Conservation (phyloP, 108 stramenopile genomes). For the Epipyxis sp. region DNA sequence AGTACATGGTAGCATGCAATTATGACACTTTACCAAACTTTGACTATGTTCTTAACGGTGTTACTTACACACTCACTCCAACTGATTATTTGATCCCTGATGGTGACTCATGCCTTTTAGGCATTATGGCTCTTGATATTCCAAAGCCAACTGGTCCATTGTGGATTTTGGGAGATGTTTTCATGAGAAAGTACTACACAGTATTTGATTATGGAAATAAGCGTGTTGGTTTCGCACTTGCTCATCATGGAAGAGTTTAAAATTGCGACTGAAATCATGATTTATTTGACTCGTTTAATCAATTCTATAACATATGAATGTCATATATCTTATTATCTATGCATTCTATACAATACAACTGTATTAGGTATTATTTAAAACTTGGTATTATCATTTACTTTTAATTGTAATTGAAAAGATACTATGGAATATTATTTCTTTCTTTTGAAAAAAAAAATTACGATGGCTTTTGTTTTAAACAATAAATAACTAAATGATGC, state of each 20-base stretch:
- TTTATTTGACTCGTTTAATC: too few relatives aligned
- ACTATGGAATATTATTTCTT: neutral
- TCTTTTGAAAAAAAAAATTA: neutral
- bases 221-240: conserved; percentile 77
- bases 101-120: conserved; percentile 77
- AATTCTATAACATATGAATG: too few relatives aligned
- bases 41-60: conserved; percentile 57
- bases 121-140: conserved; percentile 79
- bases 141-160: conserved; percentile 41
- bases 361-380: neutral
- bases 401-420: neutral
- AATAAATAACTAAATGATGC: neutral
- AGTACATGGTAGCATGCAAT: conserved; percentile 80
- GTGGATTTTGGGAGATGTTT: conserved; percentile 95
- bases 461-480: neutral
- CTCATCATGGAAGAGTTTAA: neutral
- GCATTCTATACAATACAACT: too few relatives aligned
- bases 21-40: conserved; percentile 37
- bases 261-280: too few relatives aligned
- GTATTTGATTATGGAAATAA: conserved; percentile 81
- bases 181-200: conserved; percentile 90
- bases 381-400: neutral
- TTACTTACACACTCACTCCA: conserved; percentile 71
- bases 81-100: conserved; percentile 58
- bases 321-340: too few relatives aligned